phyloP scores from a whole-genome alignment of 2,329 filamentous ascomycete genomes.

The Xylariales sp. region DNA sequence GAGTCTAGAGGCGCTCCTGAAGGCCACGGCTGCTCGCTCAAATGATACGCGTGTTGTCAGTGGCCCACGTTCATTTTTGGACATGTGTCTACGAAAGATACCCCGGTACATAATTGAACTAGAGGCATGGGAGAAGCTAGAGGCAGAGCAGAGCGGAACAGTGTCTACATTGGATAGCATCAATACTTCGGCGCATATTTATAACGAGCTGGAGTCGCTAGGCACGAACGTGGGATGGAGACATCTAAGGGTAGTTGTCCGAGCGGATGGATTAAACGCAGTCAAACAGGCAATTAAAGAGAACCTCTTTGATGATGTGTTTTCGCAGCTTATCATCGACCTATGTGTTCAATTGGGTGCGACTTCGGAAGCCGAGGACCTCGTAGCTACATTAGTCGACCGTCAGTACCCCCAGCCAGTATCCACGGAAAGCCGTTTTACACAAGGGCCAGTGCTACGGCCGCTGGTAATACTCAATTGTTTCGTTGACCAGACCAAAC shows the following conservation, averaged over 20 bases:
- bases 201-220: slow-evolving; percentile 60
- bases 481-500: slow-evolving; percentile 50
- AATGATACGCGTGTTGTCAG: slow-evolving; percentile 27
- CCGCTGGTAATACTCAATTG: slow-evolving; percentile 52
- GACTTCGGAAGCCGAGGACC: slow-evolving; percentile 54
- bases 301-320: slow-evolving; percentile 55
- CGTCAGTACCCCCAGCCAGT: slow-evolving; percentile 53
- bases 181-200: slow-evolving; percentile 58
- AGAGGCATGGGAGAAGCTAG: slow-evolving; percentile 55
- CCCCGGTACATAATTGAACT: slow-evolving; percentile 60
- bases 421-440: slow-evolving; percentile 49
- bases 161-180: slow-evolving; percentile 51
- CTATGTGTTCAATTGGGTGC: slow-evolving; percentile 55
- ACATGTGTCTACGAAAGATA: slow-evolving; percentile 61
- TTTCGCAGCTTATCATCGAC: slow-evolving; percentile 55
- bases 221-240: slow-evolving; percentile 59
- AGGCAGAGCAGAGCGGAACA: slow-evolving; percentile 54
- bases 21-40: slow-evolving; percentile 50
- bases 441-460: slow-evolving; percentile 44
- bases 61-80: slow-evolving; percentile 57
- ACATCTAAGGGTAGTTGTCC: slow-evolving; percentile 58
- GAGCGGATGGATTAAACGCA: slow-evolving; percentile 60
- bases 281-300: slow-evolving; percentile 57
- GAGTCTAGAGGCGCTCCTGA: slow-evolving; percentile 58
- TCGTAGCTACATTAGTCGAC: slow-evolving; percentile 53